Evolutionary conservation across 2,329 filamentous ascomycete genomes (phyloP).

Genomic region (Gaeumannomyces tritici): DNA sequence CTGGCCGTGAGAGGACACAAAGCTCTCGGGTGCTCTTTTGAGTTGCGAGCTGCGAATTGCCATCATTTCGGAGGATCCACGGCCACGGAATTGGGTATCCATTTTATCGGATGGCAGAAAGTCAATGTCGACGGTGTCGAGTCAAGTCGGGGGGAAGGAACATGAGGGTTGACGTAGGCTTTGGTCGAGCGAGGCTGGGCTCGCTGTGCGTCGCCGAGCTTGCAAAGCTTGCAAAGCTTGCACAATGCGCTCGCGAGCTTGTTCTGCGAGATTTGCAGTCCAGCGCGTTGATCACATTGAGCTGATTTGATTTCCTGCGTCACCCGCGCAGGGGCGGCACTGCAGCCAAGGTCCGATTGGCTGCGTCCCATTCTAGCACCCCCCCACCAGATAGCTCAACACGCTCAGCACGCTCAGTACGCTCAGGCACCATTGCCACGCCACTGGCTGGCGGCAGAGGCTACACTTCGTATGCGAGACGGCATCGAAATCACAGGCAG

Average conservation of each 20-base stretch:
- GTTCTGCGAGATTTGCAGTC: no score
- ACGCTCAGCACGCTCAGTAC: no score
- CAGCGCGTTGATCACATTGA: no score
- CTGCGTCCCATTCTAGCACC: no score
- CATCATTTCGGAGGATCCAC: neutral
- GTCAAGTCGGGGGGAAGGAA: neutral
- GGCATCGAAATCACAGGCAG: no score
- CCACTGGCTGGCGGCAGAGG: neutral
- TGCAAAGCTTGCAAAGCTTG: no score
- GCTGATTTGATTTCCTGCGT: neutral
- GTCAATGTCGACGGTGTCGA: neutral
- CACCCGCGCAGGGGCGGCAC: neutral
- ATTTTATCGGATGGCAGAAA: neutral
- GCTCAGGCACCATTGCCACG: neutral
- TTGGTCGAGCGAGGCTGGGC: neutral
- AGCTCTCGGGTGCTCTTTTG: neutral
- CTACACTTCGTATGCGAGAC: neutral
- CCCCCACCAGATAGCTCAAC: neutral
- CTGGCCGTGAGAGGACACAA: neutral
- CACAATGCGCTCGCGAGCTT: no score
- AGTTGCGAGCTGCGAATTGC: neutral
- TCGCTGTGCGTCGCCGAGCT: neutral
- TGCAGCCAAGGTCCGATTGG: neutral
- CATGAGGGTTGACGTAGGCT: neutral
- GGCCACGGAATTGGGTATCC: neutral